Percentiles rank a stretch among this genome's conserved stretches.
Conservation (phyloP, 2,329 filamentous ascomycete species). For the Immersiporthe knoxdaviesiana region DNA sequence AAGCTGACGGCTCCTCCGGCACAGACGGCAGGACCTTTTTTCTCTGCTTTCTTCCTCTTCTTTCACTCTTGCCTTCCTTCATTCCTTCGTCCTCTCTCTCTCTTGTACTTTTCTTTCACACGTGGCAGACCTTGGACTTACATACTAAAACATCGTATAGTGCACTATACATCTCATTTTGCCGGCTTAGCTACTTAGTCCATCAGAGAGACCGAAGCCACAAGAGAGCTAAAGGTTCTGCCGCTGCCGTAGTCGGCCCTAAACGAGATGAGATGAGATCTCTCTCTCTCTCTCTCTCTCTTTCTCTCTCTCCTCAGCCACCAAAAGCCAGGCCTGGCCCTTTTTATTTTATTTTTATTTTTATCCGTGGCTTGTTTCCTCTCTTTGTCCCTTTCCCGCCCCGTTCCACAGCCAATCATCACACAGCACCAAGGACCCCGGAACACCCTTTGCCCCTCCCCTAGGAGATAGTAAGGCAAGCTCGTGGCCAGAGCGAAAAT, state of each 20-base stretch:
- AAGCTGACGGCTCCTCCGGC: not conserved
- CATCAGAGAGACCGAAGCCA: not conserved
- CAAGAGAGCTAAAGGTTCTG: not conserved
- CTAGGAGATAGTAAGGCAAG: too few species aligned
- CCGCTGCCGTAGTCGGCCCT: not conserved
- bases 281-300: not conserved
- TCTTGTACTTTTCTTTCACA: not conserved
- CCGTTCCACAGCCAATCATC: conserved; percentile 13
- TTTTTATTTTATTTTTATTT: not conserved
- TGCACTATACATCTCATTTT: not conserved
- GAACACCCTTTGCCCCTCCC: too few species aligned
- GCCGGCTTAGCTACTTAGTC: not conserved
- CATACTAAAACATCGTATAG: not conserved
- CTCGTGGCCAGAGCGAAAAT: not conserved
- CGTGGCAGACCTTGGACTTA: not conserved
- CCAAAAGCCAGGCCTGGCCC: not conserved
- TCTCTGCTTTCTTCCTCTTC: not conserved
- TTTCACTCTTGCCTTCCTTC: not conserved
- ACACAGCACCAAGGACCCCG: not conserved
- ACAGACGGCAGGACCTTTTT: not conserved
- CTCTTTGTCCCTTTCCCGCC: too few species aligned
- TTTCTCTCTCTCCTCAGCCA: not conserved
- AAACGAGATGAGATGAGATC: not conserved
- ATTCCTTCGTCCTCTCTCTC: too few species aligned
- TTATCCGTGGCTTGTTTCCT: not conserved